Percentiles rank a stretch among this genome's conserved stretches.
Evolutionary conservation across 2,329 filamentous ascomycete species (phyloP).

Genomic region (Drechslerella dactyloides): DNA sequence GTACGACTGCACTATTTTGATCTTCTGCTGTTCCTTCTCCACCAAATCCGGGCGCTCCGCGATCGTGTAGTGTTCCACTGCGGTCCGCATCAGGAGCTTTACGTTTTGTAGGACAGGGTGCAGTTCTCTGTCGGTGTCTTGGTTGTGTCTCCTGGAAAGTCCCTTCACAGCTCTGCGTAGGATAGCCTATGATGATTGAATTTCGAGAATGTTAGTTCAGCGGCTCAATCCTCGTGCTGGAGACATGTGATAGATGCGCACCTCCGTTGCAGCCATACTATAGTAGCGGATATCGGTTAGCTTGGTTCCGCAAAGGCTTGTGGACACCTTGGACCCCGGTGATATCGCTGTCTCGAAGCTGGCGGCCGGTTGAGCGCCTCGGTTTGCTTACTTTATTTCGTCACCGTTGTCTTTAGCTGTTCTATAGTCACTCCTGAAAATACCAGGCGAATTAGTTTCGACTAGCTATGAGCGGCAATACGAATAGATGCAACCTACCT

Average conservation of each 20-base stretch:
- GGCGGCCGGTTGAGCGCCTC: no score
- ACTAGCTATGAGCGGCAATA: background rate
- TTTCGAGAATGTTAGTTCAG: no score
- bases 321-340: no score
- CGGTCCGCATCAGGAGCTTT: constrained; percentile 65
- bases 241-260: no score
- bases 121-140: constrained; percentile 60
- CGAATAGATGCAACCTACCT: constrained; percentile 10
- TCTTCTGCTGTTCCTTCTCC: constrained; percentile 72
- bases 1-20: constrained; percentile 63
- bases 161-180: no score
- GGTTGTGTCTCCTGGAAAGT: no score
- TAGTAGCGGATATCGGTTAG: no score
- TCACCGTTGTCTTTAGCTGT: background rate
- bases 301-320: no score
- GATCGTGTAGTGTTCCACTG: constrained; percentile 68
- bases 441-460: constrained; percentile 1
- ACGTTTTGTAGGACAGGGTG: constrained; percentile 72
- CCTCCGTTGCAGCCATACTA: no score
- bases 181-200: no score
- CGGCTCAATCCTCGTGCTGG: no score
- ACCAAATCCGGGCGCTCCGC: constrained; percentile 73
- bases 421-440: background rate
- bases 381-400: background rate
- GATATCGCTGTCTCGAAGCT: no score